A percentile compares a stretch with the other conserved stretches of the same genome.
phyloP scores from a whole-genome alignment of 2,329 filamentous ascomycete genomes.

The Pseudocercospora cruenta region DNA sequence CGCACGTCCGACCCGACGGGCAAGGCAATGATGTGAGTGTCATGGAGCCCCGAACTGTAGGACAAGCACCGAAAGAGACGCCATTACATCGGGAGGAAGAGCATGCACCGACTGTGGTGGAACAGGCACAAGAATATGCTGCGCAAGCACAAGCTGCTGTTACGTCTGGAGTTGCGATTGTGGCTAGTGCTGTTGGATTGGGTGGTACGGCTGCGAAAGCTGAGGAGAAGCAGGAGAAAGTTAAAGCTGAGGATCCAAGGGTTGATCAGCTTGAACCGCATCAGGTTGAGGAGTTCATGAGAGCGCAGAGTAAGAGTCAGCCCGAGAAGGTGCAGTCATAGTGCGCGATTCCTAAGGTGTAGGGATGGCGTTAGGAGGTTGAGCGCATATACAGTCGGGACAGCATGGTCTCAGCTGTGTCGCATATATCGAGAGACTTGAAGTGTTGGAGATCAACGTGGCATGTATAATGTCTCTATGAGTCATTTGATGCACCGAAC shows the following conservation, averaged over 20 bases:
- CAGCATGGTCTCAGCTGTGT: no score
- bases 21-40: slow-evolving; percentile 50
- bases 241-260: slow-evolving; percentile 30
- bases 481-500: not conserved
- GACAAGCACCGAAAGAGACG: slow-evolving; percentile 54
- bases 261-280: slow-evolving; percentile 37
- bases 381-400: no score
- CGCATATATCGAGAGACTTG: not conserved
- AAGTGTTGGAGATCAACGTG: not conserved
- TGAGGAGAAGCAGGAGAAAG: slow-evolving; percentile 25
- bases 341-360: not conserved
- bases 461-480: not conserved
- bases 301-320: slow-evolving; percentile 33
- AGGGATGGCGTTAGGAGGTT: not conserved
- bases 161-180: slow-evolving; percentile 33
- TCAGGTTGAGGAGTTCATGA: slow-evolving; percentile 43
- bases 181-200: slow-evolving; percentile 40
- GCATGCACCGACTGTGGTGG: slow-evolving; percentile 43
- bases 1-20: slow-evolving; percentile 47
- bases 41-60: slow-evolving; percentile 54
- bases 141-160: slow-evolving; percentile 32
- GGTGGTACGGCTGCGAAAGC: slow-evolving; percentile 34
- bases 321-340: slow-evolving; percentile 11
- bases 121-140: slow-evolving; percentile 49
- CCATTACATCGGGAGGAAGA: slow-evolving; percentile 38